Conservation (phyloP, 495 filamentous ascomycete species). For the Lasiosphaeria ovina region DNA sequence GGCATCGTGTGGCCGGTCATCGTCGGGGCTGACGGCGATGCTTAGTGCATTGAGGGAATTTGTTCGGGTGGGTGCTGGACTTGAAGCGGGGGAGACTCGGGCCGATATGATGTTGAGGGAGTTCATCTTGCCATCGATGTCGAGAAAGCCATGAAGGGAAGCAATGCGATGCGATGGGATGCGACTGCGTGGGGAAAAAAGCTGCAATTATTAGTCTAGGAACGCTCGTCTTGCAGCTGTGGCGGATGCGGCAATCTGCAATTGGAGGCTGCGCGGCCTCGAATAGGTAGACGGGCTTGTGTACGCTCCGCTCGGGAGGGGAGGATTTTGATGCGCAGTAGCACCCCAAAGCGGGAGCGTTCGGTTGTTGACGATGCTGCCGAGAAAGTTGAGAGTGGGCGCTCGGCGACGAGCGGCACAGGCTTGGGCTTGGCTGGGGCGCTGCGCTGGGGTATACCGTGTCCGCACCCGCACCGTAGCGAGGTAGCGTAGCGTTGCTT, state of each 20-base stretch:
- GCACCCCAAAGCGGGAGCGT: conserved; percentile 9
- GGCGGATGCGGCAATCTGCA: neutral
- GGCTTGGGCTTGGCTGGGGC: conserved; percentile 2
- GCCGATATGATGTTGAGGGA: conserved; percentile 92
- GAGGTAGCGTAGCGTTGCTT: too few species aligned
- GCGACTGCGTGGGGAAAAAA: too few species aligned
- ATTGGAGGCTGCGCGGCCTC: conserved; percentile 5
- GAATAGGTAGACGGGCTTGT: conserved; percentile 4
- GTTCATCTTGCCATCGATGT: conserved; percentile 73
- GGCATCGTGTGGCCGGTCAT: conserved; percentile 31
- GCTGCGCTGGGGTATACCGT: neutral
- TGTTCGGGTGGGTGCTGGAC: conserved; percentile 59
- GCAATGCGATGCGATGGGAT: conserved; percentile 6
- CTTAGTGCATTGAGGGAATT: conserved; percentile 61
- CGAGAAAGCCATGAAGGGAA: conserved; percentile 36
- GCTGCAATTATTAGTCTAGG: neutral
- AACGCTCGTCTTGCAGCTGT: neutral
- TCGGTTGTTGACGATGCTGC: conserved; percentile 21
- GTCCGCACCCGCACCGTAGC: too few species aligned
- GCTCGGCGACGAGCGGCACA: conserved; percentile 11
- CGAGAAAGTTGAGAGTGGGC: conserved; percentile 12
- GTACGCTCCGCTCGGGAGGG: conserved; percentile 13
- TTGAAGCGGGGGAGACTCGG: conserved; percentile 64
- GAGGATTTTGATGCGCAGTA: conserved; percentile 6
- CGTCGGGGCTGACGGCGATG: conserved; percentile 45